Evolutionary conservation across 2,329 filamentous ascomycete genomes (phyloP).

Genomic region (Aspergillus vadensis): DNA sequence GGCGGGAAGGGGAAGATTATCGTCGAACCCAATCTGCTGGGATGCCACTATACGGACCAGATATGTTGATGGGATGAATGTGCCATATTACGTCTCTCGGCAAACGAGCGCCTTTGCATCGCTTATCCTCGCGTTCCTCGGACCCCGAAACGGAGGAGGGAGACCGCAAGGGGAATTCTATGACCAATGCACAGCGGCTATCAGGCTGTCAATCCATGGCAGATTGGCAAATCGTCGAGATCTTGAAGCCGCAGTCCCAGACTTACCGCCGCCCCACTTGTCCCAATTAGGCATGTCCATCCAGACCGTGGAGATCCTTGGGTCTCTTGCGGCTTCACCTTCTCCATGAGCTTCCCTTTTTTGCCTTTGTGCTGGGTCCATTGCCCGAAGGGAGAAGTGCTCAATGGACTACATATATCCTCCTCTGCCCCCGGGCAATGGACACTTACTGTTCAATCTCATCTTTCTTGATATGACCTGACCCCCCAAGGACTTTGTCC

Average conservation of each 20-base stretch:
- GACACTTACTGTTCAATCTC: not conserved
- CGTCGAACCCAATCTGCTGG: too few species aligned
- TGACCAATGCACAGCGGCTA: not conserved
- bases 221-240: not conserved
- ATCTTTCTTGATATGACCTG: not conserved
- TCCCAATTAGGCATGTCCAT: conserved; percentile 34
- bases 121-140: conserved; percentile 5
- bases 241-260: not conserved
- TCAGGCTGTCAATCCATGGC: not conserved
- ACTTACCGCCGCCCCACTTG: conserved; percentile 6
- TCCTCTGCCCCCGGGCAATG: not conserved
- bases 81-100: too few species aligned
- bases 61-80: too few species aligned
- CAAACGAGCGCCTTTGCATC: too few species aligned
- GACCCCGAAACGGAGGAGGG: not conserved
- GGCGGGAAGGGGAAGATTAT: not conserved
- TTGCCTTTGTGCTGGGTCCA: not conserved
- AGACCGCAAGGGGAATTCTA: not conserved
- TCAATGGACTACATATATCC: not conserved
- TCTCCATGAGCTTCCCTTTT: not conserved
- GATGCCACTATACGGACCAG: too few species aligned
- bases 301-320: conserved; percentile 16
- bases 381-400: not conserved
- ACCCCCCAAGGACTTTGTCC: not conserved
- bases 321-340: not conserved